A percentile compares a stretch with the other conserved stretches of the same genome.
These are phyloP conservation scores for Kodamaea leandrae DNA, from an alignment of 805 yeast species.

Conservation along the genomic window DNA sequence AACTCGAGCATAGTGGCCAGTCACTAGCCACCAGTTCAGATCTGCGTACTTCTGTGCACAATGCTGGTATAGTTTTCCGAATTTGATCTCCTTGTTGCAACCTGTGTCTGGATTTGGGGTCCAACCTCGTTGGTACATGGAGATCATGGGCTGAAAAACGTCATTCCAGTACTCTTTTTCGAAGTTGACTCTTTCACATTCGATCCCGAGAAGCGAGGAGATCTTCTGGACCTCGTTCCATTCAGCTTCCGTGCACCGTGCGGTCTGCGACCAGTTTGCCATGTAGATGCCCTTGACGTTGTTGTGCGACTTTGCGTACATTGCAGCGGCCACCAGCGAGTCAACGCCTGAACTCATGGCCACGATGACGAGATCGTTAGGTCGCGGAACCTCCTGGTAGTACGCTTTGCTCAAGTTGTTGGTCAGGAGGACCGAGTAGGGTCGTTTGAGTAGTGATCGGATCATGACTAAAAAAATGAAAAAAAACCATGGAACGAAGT, in stretches of 20 bases:
- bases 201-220: conserved; percentile 58
- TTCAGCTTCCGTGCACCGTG: conserved; percentile 78
- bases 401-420: conserved; percentile 14
- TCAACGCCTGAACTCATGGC: conserved; percentile 99
- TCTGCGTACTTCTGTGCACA: conserved; percentile 33
- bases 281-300: conserved; percentile 83
- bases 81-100: conserved; percentile 83
- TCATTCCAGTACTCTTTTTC: conserved; percentile 91
- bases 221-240: conserved; percentile 80
- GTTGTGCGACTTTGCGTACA: conserved; percentile 51
- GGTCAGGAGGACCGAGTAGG: conserved; percentile 3
- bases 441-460: background rate
- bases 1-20: conserved; percentile 77
- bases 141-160: conserved; percentile 91
- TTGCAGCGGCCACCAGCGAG: conserved; percentile 81
- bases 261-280: conserved; percentile 82
- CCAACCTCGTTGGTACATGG: conserved; percentile 61
- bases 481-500: too few species aligned
- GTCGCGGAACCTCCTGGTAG: conserved; percentile 45
- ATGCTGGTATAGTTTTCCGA: conserved; percentile 70
- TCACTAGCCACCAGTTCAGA: conserved; percentile 75
- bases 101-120: conserved; percentile 96
- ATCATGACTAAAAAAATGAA: too few species aligned
- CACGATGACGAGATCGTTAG: conserved; percentile 62
- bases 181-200: conserved; percentile 74